Base-by-base conservation (phyloP, 2,329 filamentous ascomycete species). In the Verticillium klebahnii region DNA sequence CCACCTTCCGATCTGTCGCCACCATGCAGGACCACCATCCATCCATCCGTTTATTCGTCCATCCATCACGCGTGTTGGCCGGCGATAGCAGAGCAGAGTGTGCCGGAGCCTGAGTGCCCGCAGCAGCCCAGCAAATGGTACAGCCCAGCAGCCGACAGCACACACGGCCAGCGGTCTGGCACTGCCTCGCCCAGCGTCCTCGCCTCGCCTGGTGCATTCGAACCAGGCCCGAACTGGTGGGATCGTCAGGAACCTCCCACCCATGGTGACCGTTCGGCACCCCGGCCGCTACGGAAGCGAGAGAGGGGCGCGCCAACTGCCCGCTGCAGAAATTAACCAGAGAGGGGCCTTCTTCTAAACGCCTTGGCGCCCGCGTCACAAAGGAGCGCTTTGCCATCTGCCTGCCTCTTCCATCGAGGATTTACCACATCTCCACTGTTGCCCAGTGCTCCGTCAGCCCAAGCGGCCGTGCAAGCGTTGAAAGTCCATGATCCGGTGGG, bases 191-290 rank as follows among this genome's bases (percentile, higher is more conserved):
- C 57, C 57, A 58, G 25, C 19, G 31, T 40, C 57, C 36, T 58
- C 45, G 37, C 37, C 17, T 52, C 45, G n/a, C 19, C 15, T 32
- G 14, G 36, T 58, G 57, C 57, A 58, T 58, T 23, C 7, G 31
- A 15, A 37, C 39, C 58, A 52, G 25, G 25, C 39, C 57, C 25
- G 25, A 34, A 25, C 25, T 17, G 57, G 37, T 34, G 57, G 15
- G 58, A 59, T 59, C 58, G 58, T 52, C 58, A 59, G 58, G 58
- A 52, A 59, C 58, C 19, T 23, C 45, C 9, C 29, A n/a, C 39
- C 40, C 58, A 25, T 36, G 15, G 15, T 34, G 25, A 59, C 19
- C 19, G 45, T 52, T 59, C 40, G 58, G 31, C 31, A 17, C 45
- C 29, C 50, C 40, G 58, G 58, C 40, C 58, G 40, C 57, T 19